Evolutionary conservation across 768 basidiomycete species (phyloP), one percentile per base, ranked within the genome.

Genomic region (Symmetrospora coprosmae): DNA sequence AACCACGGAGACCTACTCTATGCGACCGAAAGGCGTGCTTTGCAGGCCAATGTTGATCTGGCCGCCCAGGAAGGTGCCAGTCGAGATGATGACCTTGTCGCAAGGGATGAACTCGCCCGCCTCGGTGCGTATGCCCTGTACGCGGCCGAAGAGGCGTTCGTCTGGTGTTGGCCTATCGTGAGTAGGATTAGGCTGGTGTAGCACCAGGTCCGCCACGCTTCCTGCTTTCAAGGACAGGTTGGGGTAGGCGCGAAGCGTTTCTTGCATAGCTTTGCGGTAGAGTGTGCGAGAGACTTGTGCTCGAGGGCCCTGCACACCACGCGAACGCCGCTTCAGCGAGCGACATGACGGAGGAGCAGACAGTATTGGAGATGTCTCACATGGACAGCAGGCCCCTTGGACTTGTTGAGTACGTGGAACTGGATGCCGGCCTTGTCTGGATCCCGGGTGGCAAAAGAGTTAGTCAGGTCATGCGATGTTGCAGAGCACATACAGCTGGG

Each of bases 371-470:
- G 14, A 17, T 28, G 19, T n/a, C 47, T 19, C 16, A 88, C 86
- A 85, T 86, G 88, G 33, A 87, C 88, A 0, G 89, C 89, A 4
- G 88, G 79, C 1, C 89, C 89, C 69, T 84, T 88, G 2, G 87
- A 85, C 39, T 78, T 76, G 69, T 92, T 91, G 60, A 92, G 73
- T 65, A 90, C 82, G 31, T 83, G 84, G 66, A 90, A 91, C 68
- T 89, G 85, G 58, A 88, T 85, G 0, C 87, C 88, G 0, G 89
- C 86, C 69, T 82, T 82, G 71, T 92, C 89, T 87, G 65, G 14
- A 30, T 19, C n/a, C n/a, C n/a, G n/a, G n/a, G n/a, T n/a, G n/a
- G n/a, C n/a, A n/a, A n/a, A n/a, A n/a, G n/a, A n/a, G n/a, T n/a
- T n/a, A n/a, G n/a, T n/a, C n/a, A n/a, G n/a, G n/a, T n/a, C n/a